A percentile compares a stretch with the other conserved stretches of the same genome.
Conservation (phyloP, 768 basidiomycete genomes). For the Termitomyces eurrhizus region DNA sequence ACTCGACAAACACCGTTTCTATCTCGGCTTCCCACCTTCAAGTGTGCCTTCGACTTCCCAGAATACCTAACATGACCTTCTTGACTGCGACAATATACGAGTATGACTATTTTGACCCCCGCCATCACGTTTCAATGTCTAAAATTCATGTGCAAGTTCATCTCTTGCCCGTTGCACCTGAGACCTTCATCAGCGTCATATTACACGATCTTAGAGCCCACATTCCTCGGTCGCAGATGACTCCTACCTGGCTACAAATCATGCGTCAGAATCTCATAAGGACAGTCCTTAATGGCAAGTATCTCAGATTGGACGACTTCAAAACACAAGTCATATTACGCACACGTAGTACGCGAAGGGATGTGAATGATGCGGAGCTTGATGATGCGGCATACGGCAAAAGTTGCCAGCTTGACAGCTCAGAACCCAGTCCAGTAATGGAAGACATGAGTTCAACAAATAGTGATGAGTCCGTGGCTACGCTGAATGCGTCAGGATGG, state of each 20-base stretch:
- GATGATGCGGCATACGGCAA: background rate
- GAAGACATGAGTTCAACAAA: background rate
- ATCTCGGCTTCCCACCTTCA: constrained; percentile 14
- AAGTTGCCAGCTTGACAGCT: background rate
- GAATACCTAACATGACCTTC: constrained; percentile 25
- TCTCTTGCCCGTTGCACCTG: constrained; percentile 35
- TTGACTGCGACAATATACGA: constrained; percentile 23
- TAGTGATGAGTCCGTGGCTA: constrained; percentile 30
- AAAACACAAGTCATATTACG: constrained; percentile 29
- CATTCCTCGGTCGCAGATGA: constrained; percentile 28
- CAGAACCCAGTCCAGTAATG: background rate
- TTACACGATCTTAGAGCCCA: constrained; percentile 34
- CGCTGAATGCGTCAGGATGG: constrained; percentile 27
- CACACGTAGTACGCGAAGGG: background rate
- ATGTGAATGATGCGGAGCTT: background rate
- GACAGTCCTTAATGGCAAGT: constrained; percentile 36
- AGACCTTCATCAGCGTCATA: constrained; percentile 29
- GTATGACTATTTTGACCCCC: constrained; percentile 28
- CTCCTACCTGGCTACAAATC: constrained; percentile 33
- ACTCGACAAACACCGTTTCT: constrained; percentile 5
- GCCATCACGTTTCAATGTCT: constrained; percentile 17
- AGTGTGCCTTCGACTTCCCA: constrained; percentile 28
- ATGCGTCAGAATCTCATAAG: constrained; percentile 34
- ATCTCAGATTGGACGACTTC: constrained; percentile 35
- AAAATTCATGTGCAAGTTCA: constrained; percentile 25